Evolutionary conservation across 129 eudicot species (phyloP).

Genomic region (Escallonia herrerae): DNA sequence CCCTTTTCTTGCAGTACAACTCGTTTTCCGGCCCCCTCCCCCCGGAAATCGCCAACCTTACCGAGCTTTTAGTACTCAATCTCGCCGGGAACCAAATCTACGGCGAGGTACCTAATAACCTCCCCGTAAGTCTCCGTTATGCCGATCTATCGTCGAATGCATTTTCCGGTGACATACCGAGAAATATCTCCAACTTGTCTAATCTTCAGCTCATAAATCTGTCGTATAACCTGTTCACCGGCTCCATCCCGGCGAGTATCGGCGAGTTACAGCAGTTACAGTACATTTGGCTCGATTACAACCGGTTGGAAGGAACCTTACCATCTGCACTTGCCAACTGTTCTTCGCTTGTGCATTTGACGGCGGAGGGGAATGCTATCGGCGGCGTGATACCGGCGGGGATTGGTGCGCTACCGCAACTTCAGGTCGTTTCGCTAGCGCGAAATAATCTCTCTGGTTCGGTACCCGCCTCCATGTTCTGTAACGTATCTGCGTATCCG

Average conservation of each 20-base stretch:
- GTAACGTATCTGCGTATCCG: slow-evolving; percentile 29
- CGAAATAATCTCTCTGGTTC: slow-evolving; percentile 50
- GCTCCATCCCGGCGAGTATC: slow-evolving; percentile 57
- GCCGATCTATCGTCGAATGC: slow-evolving; percentile 53
- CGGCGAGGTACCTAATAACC: slow-evolving; percentile 41
- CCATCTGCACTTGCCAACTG: slow-evolving; percentile 78
- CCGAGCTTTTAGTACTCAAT: slow-evolving; percentile 30
- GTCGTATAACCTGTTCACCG: slow-evolving; percentile 49
- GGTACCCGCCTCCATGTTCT: slow-evolving; percentile 45
- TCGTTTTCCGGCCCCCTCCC: slow-evolving; percentile 52
- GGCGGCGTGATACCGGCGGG: slow-evolving; percentile 61
- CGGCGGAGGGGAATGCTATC: slow-evolving; percentile 58
- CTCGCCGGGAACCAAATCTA: slow-evolving; percentile 56
- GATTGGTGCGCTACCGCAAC: slow-evolving; percentile 45
- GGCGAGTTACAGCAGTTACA: slow-evolving; percentile 45
- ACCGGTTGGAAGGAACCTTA: slow-evolving; percentile 48
- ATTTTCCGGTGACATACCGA: slow-evolving; percentile 53
- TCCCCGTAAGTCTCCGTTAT: slow-evolving; percentile 40
- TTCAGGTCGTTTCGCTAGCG: slow-evolving; percentile 46
- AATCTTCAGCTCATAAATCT: slow-evolving; percentile 39
- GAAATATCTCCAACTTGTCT: slow-evolving; percentile 27
- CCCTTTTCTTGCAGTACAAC: slow-evolving; percentile 56
- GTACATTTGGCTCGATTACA: slow-evolving; percentile 52
- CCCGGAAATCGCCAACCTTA: slow-evolving; percentile 36
- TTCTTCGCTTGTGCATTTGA: slow-evolving; percentile 49